Conservation (phyloP, 2,329 filamentous ascomycete species). For the Botrytis porri region DNA sequence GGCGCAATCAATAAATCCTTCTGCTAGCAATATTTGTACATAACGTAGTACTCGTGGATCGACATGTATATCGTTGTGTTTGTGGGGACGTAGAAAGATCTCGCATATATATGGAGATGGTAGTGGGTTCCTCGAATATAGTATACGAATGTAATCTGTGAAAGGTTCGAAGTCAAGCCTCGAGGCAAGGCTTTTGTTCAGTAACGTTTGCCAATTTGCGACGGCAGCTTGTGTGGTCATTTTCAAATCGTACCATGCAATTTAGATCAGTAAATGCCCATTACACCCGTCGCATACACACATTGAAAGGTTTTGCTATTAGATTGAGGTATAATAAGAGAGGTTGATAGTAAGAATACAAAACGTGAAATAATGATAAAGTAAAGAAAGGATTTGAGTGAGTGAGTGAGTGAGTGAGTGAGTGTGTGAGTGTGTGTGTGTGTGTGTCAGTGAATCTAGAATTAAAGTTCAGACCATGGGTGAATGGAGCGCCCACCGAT, state of each 20-base stretch:
- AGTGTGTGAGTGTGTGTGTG: not conserved
- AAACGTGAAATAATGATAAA: not conserved
- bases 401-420: not conserved
- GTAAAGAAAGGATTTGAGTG: not conserved
- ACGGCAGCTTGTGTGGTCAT: slow-evolving; percentile 15
- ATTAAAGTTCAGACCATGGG: not conserved
- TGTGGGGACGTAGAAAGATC: slow-evolving; percentile 55
- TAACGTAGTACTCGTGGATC: slow-evolving; percentile 61
- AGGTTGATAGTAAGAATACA: not conserved
- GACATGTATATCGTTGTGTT: slow-evolving; percentile 45
- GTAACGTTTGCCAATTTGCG: slow-evolving; percentile 48
- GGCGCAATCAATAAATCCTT: slow-evolving; percentile 51
- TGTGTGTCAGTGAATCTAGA: slow-evolving; percentile 5
- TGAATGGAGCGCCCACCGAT: slow-evolving; percentile 5
- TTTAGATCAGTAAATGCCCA: not conserved
- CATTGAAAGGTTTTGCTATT: not conserved
- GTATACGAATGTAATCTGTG: slow-evolving; percentile 48
- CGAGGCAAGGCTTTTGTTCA: slow-evolving; percentile 48
- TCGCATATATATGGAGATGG: slow-evolving; percentile 52
- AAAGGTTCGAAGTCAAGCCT: slow-evolving; percentile 56
- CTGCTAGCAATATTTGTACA: slow-evolving; percentile 52
- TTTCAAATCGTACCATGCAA: not conserved
- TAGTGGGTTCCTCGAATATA: slow-evolving; percentile 52
- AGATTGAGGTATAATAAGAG: not conserved
- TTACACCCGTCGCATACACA: not conserved